Conservation (phyloP, 108 stramenopile genomes). For the Asterionellopsis glacialis region DNA sequence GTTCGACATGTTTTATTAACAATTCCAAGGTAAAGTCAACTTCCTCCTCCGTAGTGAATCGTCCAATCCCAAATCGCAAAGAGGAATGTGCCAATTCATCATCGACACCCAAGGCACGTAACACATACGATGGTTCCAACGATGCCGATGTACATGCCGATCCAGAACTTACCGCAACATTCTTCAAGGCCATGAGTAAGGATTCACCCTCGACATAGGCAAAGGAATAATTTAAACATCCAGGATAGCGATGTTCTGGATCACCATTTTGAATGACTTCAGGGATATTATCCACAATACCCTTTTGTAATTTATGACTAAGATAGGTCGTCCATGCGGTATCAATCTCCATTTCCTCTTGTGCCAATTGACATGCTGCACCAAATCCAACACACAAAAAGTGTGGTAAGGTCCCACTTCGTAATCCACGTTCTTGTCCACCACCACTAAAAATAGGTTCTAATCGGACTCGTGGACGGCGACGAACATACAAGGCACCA, state of each 20-base stretch:
- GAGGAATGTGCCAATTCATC: slow-evolving; percentile 98
- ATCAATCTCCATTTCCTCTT: slow-evolving; percentile 86
- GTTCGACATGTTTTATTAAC: slow-evolving; percentile 85
- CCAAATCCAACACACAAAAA: slow-evolving; percentile 93
- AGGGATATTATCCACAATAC: slow-evolving; percentile 82
- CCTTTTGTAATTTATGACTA: slow-evolving; percentile 70
- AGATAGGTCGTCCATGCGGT: slow-evolving; percentile 68
- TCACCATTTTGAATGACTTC: slow-evolving; percentile 94
- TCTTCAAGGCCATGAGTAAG: slow-evolving; percentile 96
- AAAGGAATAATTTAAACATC: slow-evolving; percentile 97
- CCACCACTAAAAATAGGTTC: slow-evolving; percentile 96
- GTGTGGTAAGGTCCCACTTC: slow-evolving; percentile 88
- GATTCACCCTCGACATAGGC: slow-evolving; percentile 99
- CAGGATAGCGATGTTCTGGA: slow-evolving; percentile 81
- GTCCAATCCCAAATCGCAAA: slow-evolving; percentile 95
- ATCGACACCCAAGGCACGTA: slow-evolving; percentile 96
- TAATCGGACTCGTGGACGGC: slow-evolving; percentile 95
- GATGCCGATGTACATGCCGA: slow-evolving; percentile 98
- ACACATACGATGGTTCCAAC: slow-evolving; percentile 97
- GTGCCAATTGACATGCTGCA: slow-evolving; percentile 84
- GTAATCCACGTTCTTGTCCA: slow-evolving; percentile 96
- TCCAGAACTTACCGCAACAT: slow-evolving; percentile 96
- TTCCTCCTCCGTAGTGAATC: slow-evolving; percentile 96
- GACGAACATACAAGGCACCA: slow-evolving; percentile 94
- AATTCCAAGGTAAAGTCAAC: slow-evolving; percentile 94